Conservation (phyloP, 805 yeast species). For the Cyberlindnera misumaiensis region DNA sequence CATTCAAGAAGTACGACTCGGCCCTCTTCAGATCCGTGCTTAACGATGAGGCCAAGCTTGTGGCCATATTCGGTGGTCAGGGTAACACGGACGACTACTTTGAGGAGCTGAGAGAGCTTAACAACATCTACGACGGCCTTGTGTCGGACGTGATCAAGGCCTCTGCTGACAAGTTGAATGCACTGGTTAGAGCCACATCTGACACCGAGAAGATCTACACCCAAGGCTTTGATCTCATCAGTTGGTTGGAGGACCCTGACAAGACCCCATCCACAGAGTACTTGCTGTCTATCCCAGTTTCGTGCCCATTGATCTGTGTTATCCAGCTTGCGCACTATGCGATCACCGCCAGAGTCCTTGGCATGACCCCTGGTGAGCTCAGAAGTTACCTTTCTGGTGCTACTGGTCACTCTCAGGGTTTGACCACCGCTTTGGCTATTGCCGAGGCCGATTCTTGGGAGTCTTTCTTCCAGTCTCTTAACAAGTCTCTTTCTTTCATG, state of each 20-base stretch:
- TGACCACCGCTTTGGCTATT: slow-evolving; percentile 88
- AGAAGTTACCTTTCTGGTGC: slow-evolving; percentile 63
- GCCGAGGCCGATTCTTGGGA: slow-evolving; percentile 83
- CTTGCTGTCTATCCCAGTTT: slow-evolving; percentile 83
- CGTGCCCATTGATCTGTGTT: slow-evolving; percentile 95
- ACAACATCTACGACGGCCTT: slow-evolving; percentile 69
- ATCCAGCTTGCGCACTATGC: slow-evolving; percentile 93
- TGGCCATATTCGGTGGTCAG: slow-evolving; percentile 96
- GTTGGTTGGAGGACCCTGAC: slow-evolving; percentile 83
- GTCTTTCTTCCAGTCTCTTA: slow-evolving; percentile 61
- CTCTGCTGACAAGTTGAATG: slow-evolving; percentile 61
- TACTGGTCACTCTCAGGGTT: slow-evolving; percentile 87
- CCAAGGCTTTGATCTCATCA: slow-evolving; percentile 83
- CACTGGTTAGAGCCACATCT: slow-evolving; percentile 61
- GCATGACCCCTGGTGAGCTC: slow-evolving; percentile 85
- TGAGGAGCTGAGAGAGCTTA: slow-evolving; percentile 86
- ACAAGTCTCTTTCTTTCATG: slow-evolving; percentile 75
- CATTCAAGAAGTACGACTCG: slow-evolving; percentile 43
- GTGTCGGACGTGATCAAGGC: slow-evolving; percentile 63
- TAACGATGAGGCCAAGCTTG: slow-evolving; percentile 51
- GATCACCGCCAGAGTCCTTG: slow-evolving; percentile 76
- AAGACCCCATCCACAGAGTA: slow-evolving; percentile 87
- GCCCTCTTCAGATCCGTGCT: slow-evolving; percentile 62
- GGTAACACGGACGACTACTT: slow-evolving; percentile 98
- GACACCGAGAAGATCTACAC: slow-evolving; percentile 85